phyloP scores from a whole-genome alignment of 2,329 filamentous ascomycete genomes.

The Paecilomyces dactylethromorphus region DNA sequence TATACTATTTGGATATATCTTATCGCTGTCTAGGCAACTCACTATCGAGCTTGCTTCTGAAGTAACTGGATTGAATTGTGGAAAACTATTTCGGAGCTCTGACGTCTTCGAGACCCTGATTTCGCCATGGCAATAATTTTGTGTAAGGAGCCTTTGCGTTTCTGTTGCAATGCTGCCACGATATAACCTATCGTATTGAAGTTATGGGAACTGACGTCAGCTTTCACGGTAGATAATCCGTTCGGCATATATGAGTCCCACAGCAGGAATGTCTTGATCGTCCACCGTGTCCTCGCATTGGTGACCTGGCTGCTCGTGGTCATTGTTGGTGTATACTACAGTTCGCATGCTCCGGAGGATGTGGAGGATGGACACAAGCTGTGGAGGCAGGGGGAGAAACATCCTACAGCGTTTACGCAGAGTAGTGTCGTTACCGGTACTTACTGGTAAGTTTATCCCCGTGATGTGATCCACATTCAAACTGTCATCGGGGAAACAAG shows the following conservation, averaged over 20 bases:
- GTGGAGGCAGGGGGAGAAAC: constrained; percentile 64
- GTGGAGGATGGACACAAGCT: constrained; percentile 58
- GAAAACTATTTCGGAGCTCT: no score
- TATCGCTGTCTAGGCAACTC: neutral
- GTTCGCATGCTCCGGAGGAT: constrained; percentile 57
- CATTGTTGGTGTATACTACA: constrained; percentile 68
- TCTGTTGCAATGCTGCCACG: neutral
- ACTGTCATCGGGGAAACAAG: neutral
- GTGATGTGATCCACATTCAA: neutral
- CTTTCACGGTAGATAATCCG: constrained; percentile 58
- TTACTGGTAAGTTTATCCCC: constrained; percentile 59
- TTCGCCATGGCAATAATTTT: neutral
- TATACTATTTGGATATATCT: neutral
- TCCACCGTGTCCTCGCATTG: constrained; percentile 70
- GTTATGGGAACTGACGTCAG: neutral
- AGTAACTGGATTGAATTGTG: no score
- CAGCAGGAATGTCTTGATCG: constrained; percentile 52
- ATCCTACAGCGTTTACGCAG: constrained; percentile 67
- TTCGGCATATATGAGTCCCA: constrained; percentile 67
- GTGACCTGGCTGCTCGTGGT: constrained; percentile 70
- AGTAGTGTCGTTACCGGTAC: constrained; percentile 58
- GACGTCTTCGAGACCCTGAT: no score
- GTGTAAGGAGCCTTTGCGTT: neutral
- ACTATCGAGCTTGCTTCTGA: neutral
- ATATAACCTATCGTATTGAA: neutral